Base-by-base conservation (phyloP, 768 basidiomycete genomes). In the Hydnomerulius pinastri region DNA sequence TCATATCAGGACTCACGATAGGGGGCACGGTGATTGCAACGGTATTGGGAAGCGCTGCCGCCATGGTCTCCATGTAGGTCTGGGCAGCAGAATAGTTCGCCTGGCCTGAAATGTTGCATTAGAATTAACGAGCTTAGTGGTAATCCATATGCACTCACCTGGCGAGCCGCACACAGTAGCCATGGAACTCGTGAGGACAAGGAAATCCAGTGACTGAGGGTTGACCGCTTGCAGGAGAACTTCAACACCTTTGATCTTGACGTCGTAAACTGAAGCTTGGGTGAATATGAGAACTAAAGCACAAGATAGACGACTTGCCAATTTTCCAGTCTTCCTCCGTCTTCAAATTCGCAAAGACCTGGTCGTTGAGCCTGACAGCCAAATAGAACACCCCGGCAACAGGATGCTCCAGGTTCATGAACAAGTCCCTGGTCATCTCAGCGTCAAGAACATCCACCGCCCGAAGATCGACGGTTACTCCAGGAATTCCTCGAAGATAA, bases 221-320 rank as follows among this genome's bases (percentile, higher is more conserved):
- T 56, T 28, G 17, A 57, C 36, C 12, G 56, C 36, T 25, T 57
- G 11, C 4, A 55, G 24, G n/a, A 57, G 56, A 13, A 51, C 38
- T 9, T 55, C 20, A 17, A 57, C 17, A 2, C 54, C 56, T 43
- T 51, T 33, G 9, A 57, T 39, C 42, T 57, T 57, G 48, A 57
- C 54, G 37, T 57, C 55, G 33, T 38, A 55, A 24, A 57, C 55
- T 55, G 21, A 10, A 29, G 3, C 2, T 3, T 23, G 10, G 33
- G 7, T 4, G 7, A 29, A 11, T 27, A 18, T 15, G 6, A 15
- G 3, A 27, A 15, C 12, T 4, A 6, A 28, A 32, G 18, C 10
- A 33, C 37, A 24, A 21, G 15, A 13, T 17, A 17, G 24, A 6
- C 28, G 29, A 3, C 37, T 35, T 27, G 50, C 55, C 54, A 23